phyloP scores from a whole-genome alignment of 139 green algal genomes.

The Klebsormidium nitens region DNA sequence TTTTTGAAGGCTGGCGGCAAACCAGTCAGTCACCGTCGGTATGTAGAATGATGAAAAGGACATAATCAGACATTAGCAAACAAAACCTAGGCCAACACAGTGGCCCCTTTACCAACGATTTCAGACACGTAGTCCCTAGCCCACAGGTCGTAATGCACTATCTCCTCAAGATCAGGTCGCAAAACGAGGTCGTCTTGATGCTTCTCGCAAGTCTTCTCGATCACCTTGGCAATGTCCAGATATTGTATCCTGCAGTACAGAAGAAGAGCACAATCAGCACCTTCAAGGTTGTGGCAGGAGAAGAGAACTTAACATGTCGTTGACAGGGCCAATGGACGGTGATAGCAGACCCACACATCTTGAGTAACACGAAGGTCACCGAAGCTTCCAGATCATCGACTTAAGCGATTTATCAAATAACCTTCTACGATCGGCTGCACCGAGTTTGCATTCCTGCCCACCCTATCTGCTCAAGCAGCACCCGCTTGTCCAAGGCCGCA shows the following conservation, averaged over 20 bases:
- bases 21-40: background rate
- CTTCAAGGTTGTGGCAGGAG: background rate
- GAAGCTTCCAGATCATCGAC: too few relatives aligned
- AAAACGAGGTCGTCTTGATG: constrained; percentile 64
- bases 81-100: background rate
- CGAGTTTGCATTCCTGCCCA: too few relatives aligned
- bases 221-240: constrained; percentile 87
- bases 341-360: too few relatives aligned
- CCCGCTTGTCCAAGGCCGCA: too few relatives aligned
- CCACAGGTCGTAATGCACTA: constrained; percentile 93
- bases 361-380: too few relatives aligned
- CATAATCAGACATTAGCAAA: background rate
- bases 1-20: background rate
- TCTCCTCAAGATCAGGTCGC: constrained; percentile 73
- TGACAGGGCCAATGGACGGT: too few relatives aligned
- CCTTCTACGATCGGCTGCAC: too few relatives aligned
- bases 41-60: too few relatives aligned
- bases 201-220: constrained; percentile 85
- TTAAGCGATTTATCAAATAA: too few relatives aligned
- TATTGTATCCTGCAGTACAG: constrained; percentile 49
- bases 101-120: constrained; percentile 11
- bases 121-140: constrained; percentile 63
- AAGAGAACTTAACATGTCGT: too few relatives aligned
- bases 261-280: background rate
- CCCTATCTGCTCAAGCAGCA: too few relatives aligned